Evolutionary conservation across 163 green algal species (phyloP), one percentile per base, ranked within the genome.

Genomic region (Coccomyxa subellipsoidea): DNA sequence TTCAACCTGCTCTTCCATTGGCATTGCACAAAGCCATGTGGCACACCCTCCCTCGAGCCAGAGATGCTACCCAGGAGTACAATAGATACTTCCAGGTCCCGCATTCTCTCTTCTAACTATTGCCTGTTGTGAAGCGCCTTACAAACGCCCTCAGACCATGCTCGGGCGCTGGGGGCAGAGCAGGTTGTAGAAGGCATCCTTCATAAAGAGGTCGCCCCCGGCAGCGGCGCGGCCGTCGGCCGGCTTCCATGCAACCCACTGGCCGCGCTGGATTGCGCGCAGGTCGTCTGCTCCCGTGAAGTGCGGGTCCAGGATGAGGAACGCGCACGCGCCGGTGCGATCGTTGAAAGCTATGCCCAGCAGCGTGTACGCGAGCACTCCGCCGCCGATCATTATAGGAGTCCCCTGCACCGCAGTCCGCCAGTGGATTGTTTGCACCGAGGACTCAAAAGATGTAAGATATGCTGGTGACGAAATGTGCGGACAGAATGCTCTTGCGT

Each of bases 301-400:
- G 85, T 99, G 96, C 0, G 96, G 96, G 86, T 99, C 96, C 32
- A 99, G 89, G 47, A 99, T 99, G 6, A 99, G 88, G 85, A 98
- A 98, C 0, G 94, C 93, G 47, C 88, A 93, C 34, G 97, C 92
- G 5, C 95, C 96, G 4, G 90, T 97, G 23, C 73, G 40, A 82
- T 97, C 93, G 77, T 98, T 92, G 70, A 92, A 97, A 35, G 93
- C 88, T 12, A 99, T 92, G 0, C 96, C 96, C n/a, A 99, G 87
- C 66, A 99, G 90, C 5, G 96, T 99, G 90, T 99, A 99, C 0
- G 96, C 96, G 39, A 99, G 90, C 85, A 99, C 95, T 23, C 96
- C 96, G 10, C 96, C 96, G 29, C 95, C 95, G 35, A 97, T 94
- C 93, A 97, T 98, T 76, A 83, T 39, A 31, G 92, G 92, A 4